A percentile compares a stretch with the other conserved stretches of the same genome.
Evolutionary conservation across 1,139 yeast genomes (phyloP).

Genomic region (Scheffersomyces insectosa): DNA sequence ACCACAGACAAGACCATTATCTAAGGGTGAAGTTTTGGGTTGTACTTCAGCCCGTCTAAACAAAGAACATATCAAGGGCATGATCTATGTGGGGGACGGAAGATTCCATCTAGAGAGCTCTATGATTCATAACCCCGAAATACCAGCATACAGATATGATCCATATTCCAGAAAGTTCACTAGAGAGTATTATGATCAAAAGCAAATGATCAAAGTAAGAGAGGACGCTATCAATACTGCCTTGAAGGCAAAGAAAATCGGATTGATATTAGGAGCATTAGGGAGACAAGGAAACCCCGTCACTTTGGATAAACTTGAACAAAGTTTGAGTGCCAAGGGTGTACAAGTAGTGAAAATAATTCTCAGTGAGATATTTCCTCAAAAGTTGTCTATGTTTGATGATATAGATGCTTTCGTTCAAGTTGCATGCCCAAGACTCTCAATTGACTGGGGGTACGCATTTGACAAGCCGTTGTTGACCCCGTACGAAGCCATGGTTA

Average conservation of each 20-base stretch:
- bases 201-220: slow-evolving; percentile 74
- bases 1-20: slow-evolving; percentile 90
- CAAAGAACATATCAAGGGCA: slow-evolving; percentile 64
- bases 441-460: slow-evolving; percentile 99
- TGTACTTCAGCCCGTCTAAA: slow-evolving; percentile 88
- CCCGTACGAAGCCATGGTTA: slow-evolving; percentile 95
- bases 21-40: slow-evolving; percentile 95
- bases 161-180: slow-evolving; percentile 94
- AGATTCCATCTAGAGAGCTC: slow-evolving; percentile 93
- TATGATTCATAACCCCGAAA: slow-evolving; percentile 93
- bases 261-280: slow-evolving; percentile 88
- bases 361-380: slow-evolving; percentile 90
- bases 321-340: slow-evolving; percentile 52
- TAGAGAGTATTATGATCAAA: slow-evolving; percentile 82
- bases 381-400: slow-evolving; percentile 88
- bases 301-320: slow-evolving; percentile 69
- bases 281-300: slow-evolving; percentile 93
- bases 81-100: slow-evolving; percentile 95
- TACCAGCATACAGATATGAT: slow-evolving; percentile 91
- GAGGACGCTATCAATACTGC: slow-evolving; percentile 68
- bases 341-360: slow-evolving; percentile 77
- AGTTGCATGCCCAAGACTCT: slow-evolving; percentile 94
- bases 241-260: slow-evolving; percentile 62
- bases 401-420: slow-evolving; percentile 95
- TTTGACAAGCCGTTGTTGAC: slow-evolving; percentile 88